Conservation (phyloP, 495 filamentous ascomycete genomes). For the Bacidia rubella region DNA sequence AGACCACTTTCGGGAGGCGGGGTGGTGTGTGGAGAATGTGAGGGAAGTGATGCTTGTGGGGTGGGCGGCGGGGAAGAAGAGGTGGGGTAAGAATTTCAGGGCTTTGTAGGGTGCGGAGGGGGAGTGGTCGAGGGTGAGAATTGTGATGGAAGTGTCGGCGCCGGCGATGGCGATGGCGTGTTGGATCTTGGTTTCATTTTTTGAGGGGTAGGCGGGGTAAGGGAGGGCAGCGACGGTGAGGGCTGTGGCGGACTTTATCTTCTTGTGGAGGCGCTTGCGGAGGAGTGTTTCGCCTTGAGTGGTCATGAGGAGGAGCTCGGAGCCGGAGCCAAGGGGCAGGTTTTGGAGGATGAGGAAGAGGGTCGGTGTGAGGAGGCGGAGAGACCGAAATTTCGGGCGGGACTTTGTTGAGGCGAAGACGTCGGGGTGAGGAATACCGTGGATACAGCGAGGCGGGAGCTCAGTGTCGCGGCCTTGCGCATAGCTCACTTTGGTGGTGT, state of each 20-base stretch:
- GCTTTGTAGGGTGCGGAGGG: slow-evolving; percentile 27
- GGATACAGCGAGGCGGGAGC: slow-evolving; percentile 38
- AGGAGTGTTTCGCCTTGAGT: slow-evolving; percentile 33
- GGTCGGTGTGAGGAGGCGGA: slow-evolving; percentile 59
- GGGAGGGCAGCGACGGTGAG: slow-evolving; percentile 61
- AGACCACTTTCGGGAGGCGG: slow-evolving; percentile 33
- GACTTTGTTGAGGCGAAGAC: slow-evolving; percentile 26
- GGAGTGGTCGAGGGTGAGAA: slow-evolving; percentile 56
- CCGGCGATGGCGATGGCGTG: slow-evolving; percentile 71
- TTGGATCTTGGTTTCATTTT: slow-evolving; percentile 44
- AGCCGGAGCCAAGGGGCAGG: slow-evolving; percentile 39
- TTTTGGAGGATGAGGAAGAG: slow-evolving; percentile 38
- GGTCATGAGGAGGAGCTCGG: slow-evolving; percentile 58
- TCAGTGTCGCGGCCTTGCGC: slow-evolving; percentile 4
- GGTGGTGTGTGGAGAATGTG: slow-evolving; percentile 57
- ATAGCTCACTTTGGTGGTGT: slow-evolving; percentile 23
- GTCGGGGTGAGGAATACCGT: slow-evolving; percentile 44
- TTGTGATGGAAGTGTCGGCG: slow-evolving; percentile 65
- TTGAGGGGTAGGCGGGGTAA: slow-evolving; percentile 28
- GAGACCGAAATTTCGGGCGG: slow-evolving; percentile 43
- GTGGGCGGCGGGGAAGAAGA: slow-evolving; percentile 59
- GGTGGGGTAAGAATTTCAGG: slow-evolving; percentile 43
- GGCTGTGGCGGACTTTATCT: slow-evolving; percentile 52
- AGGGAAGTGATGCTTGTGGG: slow-evolving; percentile 75
- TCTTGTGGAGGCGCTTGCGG: slow-evolving; percentile 40